Base-by-base conservation (phyloP, 2,329 filamentous ascomycete genomes). In the Aquanectria penicillioides region DNA sequence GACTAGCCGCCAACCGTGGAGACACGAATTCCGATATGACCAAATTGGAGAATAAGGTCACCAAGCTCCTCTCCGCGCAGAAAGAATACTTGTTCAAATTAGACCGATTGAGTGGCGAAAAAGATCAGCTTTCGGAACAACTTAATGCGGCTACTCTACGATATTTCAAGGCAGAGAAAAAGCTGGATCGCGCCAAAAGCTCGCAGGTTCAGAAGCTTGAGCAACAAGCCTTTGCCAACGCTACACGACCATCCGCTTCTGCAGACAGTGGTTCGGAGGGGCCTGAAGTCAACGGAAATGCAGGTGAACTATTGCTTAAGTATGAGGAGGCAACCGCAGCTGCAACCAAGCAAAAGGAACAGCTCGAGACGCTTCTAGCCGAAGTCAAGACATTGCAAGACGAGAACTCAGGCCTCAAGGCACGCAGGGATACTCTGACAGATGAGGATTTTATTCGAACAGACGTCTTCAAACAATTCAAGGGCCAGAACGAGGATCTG, bases 81-180 rank as follows among this genome's bases (percentile, higher is more conserved):
- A 99, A 98, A 73, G 88, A 89, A 52, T 89, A 92, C 67, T 81
- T 91, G 10, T 83, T 90, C 31, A 91, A 94, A 72, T 77, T 96
- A 47, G 92, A 96, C 65, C 86, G 89, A 51, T 80, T 94, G 11
- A 83, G 87, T 44, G 82, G 86, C 6, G 93, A 97, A 69, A 96
- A 95, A 69, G 90, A 96, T 51, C 88, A 92, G 67, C 82, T 97
- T 4, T 92, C 92, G 41, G 91, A 95, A 70, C 90, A 94, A 62
- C 82, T 98, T 17, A 94, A 98, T 72, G 89, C 87, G 28, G 95
- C 94, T 13, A 97, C 93, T 5, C 82, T 97, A 58, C 87, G 95
- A 64, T 98, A 97, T 71, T 92, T 98, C 80, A 92, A 96, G 67
- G 95, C 95, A 0, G 95, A 99, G 75, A 96, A 97, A 80, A 95